Evolutionary conservation across 2,329 filamentous ascomycete genomes (phyloP), one percentile per base, ranked within the genome.

Genomic region (Westerdykella aurantiaca): DNA sequence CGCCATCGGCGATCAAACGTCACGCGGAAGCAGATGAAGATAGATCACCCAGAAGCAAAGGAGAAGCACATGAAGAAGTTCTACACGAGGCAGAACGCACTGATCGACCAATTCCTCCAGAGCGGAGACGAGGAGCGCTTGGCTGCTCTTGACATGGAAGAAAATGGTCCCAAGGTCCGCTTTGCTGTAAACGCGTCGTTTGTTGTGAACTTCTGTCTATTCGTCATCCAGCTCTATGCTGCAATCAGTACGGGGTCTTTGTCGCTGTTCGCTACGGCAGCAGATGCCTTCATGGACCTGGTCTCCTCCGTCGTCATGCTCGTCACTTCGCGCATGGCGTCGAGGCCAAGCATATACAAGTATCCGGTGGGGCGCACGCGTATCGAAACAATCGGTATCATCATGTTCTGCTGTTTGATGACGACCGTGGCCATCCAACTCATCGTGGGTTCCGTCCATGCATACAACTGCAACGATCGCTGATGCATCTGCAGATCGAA

Each of bases 381-480:
- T 44, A 77, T 83, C 42, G 80, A 83, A 64, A 82, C 80, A 2
- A 73, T 83, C 45, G 80, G 79, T 22, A 79, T 83, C 48, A 80
- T 84, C 53, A 73, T 83, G 37, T 83, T 83, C 61, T 82, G 79
- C 49, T 78, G 80, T 35, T 68, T 83, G 46, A 83, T 83, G 79
- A 82, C 80, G 2, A 83, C 80, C 0, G 80, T 82, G 3, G 79
- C 81, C 38, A 78, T 82, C 22, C 76, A 83, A 54, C 68, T 83
- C 22, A 74, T 81, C 38, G 76, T 77, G 63, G 61, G 73, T 62
- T 21, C 17, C n/a, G 34, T 10, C 25, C 39, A 34, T 50, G 34
- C 18, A 44, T 35, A 46, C 31, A 39, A 13, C 39, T 31, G 25
- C 23, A 11, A 22, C 23, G 2, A 35, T 38, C 6, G 37, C 54